Evolutionary conservation across 2,329 filamentous ascomycete species (phyloP).

Genomic region (Aspergillus aculeatus): DNA sequence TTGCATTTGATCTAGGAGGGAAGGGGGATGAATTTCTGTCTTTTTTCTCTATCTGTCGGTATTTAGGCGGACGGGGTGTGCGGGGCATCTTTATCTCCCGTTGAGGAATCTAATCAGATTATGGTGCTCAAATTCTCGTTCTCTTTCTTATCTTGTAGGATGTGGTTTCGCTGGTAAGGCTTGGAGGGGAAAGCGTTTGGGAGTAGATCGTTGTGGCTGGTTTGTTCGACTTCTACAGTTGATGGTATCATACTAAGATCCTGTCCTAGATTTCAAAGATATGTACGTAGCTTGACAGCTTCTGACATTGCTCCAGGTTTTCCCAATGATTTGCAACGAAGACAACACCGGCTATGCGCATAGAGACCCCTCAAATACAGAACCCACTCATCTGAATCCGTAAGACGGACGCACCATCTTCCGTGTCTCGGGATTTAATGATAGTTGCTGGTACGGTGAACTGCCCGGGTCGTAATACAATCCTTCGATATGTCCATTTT

Average conservation of each 20-base stretch:
- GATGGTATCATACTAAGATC: background rate
- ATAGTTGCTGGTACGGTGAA: conserved; percentile 50
- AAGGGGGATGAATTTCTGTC: no score
- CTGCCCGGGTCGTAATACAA: conserved; percentile 52
- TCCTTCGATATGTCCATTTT: conserved; percentile 48
- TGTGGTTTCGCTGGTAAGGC: no score
- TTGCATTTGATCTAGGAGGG: background rate
- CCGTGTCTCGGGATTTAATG: conserved; percentile 40
- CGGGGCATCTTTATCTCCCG: no score
- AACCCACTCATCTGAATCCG: conserved; percentile 35
- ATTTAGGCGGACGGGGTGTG: background rate
- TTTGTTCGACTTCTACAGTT: background rate
- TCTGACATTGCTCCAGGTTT: background rate
- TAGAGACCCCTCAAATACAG: background rate
- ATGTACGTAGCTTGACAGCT: background rate
- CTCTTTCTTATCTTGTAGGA: no score
- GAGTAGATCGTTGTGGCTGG: background rate
- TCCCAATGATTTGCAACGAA: background rate
- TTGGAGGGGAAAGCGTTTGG: background rate
- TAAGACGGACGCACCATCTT: conserved; percentile 46
- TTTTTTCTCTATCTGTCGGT: background rate
- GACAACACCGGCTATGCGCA: conserved; percentile 19
- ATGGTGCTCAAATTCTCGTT: background rate
- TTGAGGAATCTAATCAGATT: background rate
- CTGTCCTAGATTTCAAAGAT: background rate